A percentile compares a stretch with the other conserved stretches of the same genome.
Evolutionary conservation across 305 asterid species (phyloP).

Genomic region (Ajuga reptans): DNA sequence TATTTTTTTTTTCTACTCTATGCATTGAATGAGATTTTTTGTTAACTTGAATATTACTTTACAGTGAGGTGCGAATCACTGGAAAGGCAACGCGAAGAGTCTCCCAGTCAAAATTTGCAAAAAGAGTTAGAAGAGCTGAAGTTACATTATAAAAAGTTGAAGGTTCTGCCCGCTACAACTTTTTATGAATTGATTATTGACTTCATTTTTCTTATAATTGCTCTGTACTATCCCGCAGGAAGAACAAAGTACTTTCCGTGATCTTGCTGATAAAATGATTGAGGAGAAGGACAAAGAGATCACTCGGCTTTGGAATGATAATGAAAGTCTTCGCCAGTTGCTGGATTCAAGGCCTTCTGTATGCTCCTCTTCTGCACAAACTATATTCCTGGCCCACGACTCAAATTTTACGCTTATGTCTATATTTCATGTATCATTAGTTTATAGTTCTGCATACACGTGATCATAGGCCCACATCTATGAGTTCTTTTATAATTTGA

Average conservation of each 20-base stretch:
- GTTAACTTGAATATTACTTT: constrained; percentile 26
- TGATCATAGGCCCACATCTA: constrained; percentile 9
- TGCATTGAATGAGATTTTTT: background rate
- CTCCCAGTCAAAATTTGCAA: constrained; percentile 40
- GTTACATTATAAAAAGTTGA: constrained; percentile 46
- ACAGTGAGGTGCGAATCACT: constrained; percentile 74
- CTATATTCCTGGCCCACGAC: constrained; percentile 13
- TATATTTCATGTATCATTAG: constrained; percentile 1
- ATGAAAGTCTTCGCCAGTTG: constrained; percentile 53
- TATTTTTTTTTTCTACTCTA: constrained; percentile 6
- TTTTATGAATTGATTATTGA: constrained; percentile 20
- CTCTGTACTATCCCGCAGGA: constrained; percentile 42
- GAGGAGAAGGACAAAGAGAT: constrained; percentile 92
- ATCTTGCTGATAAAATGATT: constrained; percentile 95
- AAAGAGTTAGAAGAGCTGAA: constrained; percentile 68
- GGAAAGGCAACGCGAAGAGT: constrained; percentile 51
- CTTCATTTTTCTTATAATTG: constrained; percentile 20
- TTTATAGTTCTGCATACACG: constrained; percentile 5
- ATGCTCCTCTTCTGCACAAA: constrained; percentile 30
- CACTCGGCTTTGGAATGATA: constrained; percentile 71
- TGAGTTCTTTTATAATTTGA: constrained; percentile 23
- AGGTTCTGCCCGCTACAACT: constrained; percentile 40
- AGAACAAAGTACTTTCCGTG: constrained; percentile 74
- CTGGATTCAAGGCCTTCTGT: constrained; percentile 67
- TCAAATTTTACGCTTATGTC: constrained; percentile 22